These are phyloP conservation scores for Clitopilus hobsonii DNA, from an alignment of 768 basidiomycete genomes.

Conservation along the genomic window DNA sequence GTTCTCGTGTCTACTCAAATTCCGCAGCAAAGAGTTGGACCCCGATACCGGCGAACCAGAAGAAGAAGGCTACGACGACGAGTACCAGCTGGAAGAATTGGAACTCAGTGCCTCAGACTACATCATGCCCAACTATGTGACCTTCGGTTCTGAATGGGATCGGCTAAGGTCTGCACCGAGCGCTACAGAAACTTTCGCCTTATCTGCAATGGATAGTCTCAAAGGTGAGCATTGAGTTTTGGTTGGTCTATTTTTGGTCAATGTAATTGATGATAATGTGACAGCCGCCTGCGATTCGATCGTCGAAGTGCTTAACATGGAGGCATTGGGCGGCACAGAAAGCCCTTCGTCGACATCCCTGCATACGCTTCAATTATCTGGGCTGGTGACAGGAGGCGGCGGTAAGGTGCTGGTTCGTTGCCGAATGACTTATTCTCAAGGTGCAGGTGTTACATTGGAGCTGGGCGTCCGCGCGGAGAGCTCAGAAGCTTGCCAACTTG, in stretches of 20 bases:
- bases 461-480: slow-evolving; percentile 89
- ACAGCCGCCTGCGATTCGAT: slow-evolving; percentile 95
- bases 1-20: slow-evolving; percentile 90
- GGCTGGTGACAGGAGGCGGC: slow-evolving; percentile 85
- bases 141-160: slow-evolving; percentile 95
- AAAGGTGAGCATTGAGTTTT: slow-evolving; percentile 62
- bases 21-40: slow-evolving; percentile 95
- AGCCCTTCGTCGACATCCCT: slow-evolving; percentile 76
- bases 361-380: slow-evolving; percentile 92
- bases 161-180: slow-evolving; percentile 72
- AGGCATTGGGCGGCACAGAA: slow-evolving; percentile 90
- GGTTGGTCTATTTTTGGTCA: slow-evolving; percentile 2
- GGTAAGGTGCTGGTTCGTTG: slow-evolving; percentile 95
- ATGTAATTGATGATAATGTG: slow-evolving; percentile 14
- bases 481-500: slow-evolving; percentile 79
- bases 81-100: slow-evolving; percentile 95
- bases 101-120: slow-evolving; percentile 94
- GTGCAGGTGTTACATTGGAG: slow-evolving; percentile 91
- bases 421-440: slow-evolving; percentile 91
- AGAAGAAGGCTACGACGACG: slow-evolving; percentile 98
- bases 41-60: slow-evolving; percentile 94
- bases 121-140: slow-evolving; percentile 90
- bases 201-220: slow-evolving; percentile 88
- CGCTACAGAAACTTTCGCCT: slow-evolving; percentile 89
- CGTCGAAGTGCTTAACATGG: slow-evolving; percentile 95